Evolutionary conservation across 2,329 filamentous ascomycete species (phyloP).

Genomic region (Cryphonectria nitschkei): DNA sequence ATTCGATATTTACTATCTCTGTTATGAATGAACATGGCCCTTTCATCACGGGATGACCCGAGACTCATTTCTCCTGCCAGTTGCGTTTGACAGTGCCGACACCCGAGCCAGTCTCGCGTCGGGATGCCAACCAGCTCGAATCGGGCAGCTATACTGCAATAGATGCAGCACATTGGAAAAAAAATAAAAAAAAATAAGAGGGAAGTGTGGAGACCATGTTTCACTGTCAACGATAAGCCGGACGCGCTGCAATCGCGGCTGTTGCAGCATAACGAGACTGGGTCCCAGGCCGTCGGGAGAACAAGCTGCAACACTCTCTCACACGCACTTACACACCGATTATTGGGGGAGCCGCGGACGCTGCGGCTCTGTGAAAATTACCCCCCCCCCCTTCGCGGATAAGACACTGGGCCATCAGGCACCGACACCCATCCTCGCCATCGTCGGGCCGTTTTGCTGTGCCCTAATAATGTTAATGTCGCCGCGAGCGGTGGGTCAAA

Average conservation of each 20-base stretch:
- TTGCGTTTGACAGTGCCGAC: conserved; percentile 1
- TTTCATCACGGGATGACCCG: conserved; percentile 4
- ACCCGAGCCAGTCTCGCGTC: not conserved
- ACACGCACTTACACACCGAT: not conserved
- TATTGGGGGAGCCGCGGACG: not conserved
- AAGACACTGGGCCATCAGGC: not conserved
- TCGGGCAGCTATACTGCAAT: not conserved
- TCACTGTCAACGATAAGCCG: not conserved
- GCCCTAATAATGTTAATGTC: not conserved
- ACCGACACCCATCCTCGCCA: not conserved
- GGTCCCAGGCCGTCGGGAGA: not conserved
- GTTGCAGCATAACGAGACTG: not conserved
- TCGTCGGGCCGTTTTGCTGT: not conserved
- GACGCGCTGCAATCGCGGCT: conserved; percentile 5
- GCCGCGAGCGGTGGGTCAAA: not conserved
- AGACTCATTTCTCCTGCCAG: not conserved
- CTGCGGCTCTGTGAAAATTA: not conserved
- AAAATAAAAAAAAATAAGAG: not conserved
- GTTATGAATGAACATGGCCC: not conserved
- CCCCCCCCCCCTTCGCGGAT: not conserved
- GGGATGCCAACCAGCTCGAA: not conserved
- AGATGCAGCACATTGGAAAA: not conserved
- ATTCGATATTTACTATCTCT: not conserved
- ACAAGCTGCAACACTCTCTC: not conserved
- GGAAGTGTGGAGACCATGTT: not conserved